phyloP scores from a whole-genome alignment of 768 basidiomycete species.

The Russula lepida region DNA sequence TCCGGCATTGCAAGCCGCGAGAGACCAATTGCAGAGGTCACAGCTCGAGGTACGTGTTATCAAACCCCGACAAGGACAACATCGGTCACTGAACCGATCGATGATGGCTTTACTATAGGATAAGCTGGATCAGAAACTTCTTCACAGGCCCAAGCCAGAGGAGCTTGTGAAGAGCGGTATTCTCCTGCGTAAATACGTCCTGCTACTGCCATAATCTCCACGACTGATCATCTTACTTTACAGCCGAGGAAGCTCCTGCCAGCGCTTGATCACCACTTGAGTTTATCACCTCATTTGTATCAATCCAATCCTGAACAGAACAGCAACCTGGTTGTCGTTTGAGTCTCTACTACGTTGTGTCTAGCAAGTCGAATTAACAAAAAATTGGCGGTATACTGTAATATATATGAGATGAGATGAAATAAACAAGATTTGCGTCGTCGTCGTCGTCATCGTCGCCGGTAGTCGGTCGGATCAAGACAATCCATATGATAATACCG shows the following conservation, averaged over 20 bases:
- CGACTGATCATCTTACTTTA: neutral
- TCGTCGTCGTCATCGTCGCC: neutral
- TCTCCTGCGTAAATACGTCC: slow-evolving; percentile 34
- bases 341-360: slow-evolving; percentile 9
- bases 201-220: neutral
- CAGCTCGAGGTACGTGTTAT: slow-evolving; percentile 47
- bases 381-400: neutral
- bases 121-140: slow-evolving; percentile 53
- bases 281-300: neutral
- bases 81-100: neutral
- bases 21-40: slow-evolving; percentile 49
- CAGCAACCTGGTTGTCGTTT: neutral
- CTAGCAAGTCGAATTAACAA: slow-evolving; percentile 7
- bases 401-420: neutral
- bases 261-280: slow-evolving; percentile 5
- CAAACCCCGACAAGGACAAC: neutral
- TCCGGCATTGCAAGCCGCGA: slow-evolving; percentile 51
- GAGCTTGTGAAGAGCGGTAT: slow-evolving; percentile 62
- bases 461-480: neutral
- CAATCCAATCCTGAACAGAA: neutral
- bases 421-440: neutral
- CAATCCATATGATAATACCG: slow-evolving; percentile 15
- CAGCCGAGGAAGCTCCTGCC: slow-evolving; percentile 15
- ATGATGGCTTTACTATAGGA: slow-evolving; percentile 33
- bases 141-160: slow-evolving; percentile 48